These are phyloP conservation scores for Brasilioporus rufonigricans DNA, from an alignment of 768 basidiomycete species.

Conservation along the genomic window DNA sequence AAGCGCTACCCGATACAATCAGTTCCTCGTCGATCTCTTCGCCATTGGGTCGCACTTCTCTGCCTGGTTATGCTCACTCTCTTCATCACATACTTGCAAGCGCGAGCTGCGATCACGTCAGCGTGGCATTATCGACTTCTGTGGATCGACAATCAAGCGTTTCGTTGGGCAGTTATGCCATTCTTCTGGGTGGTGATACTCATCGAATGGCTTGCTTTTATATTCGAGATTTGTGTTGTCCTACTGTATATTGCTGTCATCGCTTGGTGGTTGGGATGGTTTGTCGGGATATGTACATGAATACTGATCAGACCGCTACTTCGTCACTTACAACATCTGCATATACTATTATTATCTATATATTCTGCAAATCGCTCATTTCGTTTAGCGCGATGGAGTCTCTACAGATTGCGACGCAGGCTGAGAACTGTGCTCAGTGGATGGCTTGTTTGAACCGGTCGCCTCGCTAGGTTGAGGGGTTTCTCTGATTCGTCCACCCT, in stretches of 20 bases:
- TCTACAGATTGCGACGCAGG: constrained; percentile 2
- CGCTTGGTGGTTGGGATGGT: constrained; percentile 78
- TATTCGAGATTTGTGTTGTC: constrained; percentile 57
- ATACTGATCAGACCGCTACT: neutral
- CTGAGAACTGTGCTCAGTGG: constrained; percentile 1
- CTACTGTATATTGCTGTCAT: constrained; percentile 56
- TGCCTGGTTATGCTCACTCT: constrained; percentile 49
- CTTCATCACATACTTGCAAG: constrained; percentile 52
- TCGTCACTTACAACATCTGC: constrained; percentile 2
- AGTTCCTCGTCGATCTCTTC: constrained; percentile 60
- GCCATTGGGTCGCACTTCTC: constrained; percentile 65
- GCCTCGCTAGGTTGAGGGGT: constrained; percentile 21
- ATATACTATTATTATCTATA: constrained; percentile 15
- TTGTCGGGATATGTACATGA: constrained; percentile 47
- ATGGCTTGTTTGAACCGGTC: neutral
- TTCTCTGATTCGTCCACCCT: constrained; percentile 45
- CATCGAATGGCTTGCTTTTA: constrained; percentile 65
- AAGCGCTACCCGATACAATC: constrained; percentile 60
- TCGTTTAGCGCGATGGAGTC: neutral
- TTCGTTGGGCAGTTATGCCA: constrained; percentile 63
- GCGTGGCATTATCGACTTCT: constrained; percentile 51
- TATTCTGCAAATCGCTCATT: neutral
- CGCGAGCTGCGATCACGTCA: constrained; percentile 56
- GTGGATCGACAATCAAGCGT: constrained; percentile 56
- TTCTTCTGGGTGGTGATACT: constrained; percentile 63